Base-by-base conservation (phyloP, 2,329 filamentous ascomycete species). In the Penicillium sp. region DNA sequence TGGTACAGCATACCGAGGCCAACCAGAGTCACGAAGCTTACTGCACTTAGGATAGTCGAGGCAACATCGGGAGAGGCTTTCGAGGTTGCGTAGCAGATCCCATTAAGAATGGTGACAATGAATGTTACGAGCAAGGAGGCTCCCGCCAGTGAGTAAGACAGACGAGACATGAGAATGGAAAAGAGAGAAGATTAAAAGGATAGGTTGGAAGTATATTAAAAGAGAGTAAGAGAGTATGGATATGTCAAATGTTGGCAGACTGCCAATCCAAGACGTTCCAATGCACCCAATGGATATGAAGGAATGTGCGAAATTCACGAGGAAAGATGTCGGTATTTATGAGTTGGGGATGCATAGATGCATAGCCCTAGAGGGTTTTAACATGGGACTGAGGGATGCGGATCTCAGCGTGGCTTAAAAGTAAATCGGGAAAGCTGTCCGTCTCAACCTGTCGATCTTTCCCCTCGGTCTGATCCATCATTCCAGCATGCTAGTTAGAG, bases 101-200 rank as follows among this genome's bases (percentile, higher is more conserved):
- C 67, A 58, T 71, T 63, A 26, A 73, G 55, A 33, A 73, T 52
- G 7, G 67, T 69, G 16, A 60, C 56, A 40, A 69, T 61, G 19
- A 68, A 51, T 9, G 66, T 67, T 31, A 57, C 61, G 28, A 65
- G 35, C 11, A 69, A 44, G 8, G 69, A 62, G 19, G 56, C 57
- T 25, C 55, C 62, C 45, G 67, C 69, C 43, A 72, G 41, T n/a
- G 61, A 50, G 52, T 67, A 70, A 31, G 55, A 40, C 10, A 56
- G 44, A 33, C 53, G 53, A 44, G 56, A 61, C 60, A 64, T 64
- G 48, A 55, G 59, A 61, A 37, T 45, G 31, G 49, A 17, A 52
- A 37, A 25, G 10, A 53, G 38, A 55, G 36, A 35, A 25, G 44
- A 41, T 16, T 46, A 46, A 50, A 31, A 19, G 37, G 42, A 35